A percentile compares a stretch with the other conserved stretches of the same genome.
phyloP scores from a whole-genome alignment of 163 green algal species.

The Scenedesmus sp. region DNA sequence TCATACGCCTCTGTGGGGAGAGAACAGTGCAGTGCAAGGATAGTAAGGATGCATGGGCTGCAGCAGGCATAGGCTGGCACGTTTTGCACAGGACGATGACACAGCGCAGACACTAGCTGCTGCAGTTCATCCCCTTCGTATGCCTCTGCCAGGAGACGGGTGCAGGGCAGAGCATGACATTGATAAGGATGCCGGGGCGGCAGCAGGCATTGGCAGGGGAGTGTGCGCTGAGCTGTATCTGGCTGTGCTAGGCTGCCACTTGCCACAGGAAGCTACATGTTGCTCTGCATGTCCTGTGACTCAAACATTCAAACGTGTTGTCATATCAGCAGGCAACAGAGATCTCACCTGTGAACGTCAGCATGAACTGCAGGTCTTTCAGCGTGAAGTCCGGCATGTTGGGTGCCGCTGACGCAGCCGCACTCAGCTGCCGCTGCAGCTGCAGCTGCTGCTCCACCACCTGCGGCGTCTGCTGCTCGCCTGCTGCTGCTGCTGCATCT shows the following conservation, averaged over 20 bases:
- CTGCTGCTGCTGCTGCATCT: constrained; percentile 28
- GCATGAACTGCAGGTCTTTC: constrained; percentile 89
- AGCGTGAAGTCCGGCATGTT: constrained; percentile 74
- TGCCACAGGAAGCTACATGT: too few species aligned
- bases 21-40: neutral
- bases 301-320: too few species aligned
- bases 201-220: neutral
- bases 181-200: neutral
- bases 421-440: constrained; percentile 41
- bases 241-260: too few species aligned
- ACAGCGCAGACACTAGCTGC: constrained; percentile 74
- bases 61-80: neutral
- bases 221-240: too few species aligned
- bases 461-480: constrained; percentile 18
- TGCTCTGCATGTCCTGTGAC: too few species aligned
- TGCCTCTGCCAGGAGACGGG: constrained; percentile 51
- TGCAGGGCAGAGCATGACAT: neutral
- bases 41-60: neutral
- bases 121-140: constrained; percentile 80
- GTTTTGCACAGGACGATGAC: neutral
- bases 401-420: constrained; percentile 24
- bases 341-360: constrained; percentile 79
- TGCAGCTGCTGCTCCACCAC: constrained; percentile 29
- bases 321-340: too few species aligned
- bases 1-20: constrained; percentile 65